phyloP scores from a whole-genome alignment of 768 basidiomycete species.

The Inosperma sp. region DNA sequence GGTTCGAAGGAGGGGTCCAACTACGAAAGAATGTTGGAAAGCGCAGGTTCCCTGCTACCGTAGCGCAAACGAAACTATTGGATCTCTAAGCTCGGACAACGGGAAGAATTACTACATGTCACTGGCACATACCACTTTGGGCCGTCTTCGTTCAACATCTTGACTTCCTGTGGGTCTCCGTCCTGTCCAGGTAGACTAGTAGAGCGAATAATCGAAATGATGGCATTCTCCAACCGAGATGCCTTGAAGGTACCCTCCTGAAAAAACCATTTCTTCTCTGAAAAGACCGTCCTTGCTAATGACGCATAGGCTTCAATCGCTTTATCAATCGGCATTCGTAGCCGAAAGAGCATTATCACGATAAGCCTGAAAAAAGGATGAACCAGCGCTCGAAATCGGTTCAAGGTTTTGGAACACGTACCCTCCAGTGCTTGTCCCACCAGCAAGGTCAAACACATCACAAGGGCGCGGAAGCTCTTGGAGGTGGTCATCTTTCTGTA shows the following conservation, averaged over 20 bases:
- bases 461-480: not conserved
- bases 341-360: slow-evolving; percentile 3
- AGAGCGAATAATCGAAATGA: not conserved
- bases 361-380: not conserved
- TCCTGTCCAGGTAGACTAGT: not conserved
- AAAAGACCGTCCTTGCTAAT: not conserved
- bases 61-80: not conserved
- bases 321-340: not conserved
- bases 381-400: not conserved
- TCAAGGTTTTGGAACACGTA: not conserved
- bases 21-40: not conserved
- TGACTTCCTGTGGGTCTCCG: not conserved
- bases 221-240: not conserved
- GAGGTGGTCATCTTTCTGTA: not conserved
- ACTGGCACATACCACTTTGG: not conserved
- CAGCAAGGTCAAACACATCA: slow-evolving; percentile 1
- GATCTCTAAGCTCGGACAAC: not conserved
- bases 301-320: not conserved
- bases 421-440: slow-evolving; percentile 2
- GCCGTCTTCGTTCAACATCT: not conserved
- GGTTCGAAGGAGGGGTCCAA: not conserved
- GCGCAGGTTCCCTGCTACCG: not conserved
- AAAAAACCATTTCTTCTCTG: not conserved
- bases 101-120: too few relatives aligned
- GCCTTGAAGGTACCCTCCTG: not conserved